These are phyloP conservation scores for Syzygium jambos DNA, from an alignment of 345 rosid species.

Conservation along the genomic window DNA sequence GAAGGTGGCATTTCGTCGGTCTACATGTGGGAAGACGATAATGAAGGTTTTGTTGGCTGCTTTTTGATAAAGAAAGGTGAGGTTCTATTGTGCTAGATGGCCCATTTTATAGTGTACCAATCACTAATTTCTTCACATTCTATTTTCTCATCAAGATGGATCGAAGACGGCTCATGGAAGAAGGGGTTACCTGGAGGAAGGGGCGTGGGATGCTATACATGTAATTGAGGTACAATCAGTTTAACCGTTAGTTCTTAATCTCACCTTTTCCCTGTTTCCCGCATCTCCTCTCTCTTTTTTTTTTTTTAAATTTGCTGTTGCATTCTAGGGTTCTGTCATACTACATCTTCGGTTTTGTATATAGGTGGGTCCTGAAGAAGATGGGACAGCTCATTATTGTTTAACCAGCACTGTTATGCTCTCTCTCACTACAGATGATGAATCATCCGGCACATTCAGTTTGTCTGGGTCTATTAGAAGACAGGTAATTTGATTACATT, in stretches of 20 bases:
- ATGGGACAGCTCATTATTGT: conserved; percentile 73
- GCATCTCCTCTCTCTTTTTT: not conserved
- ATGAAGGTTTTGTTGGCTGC: conserved; percentile 88
- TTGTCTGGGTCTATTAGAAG: conserved; percentile 96
- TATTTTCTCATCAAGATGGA: conserved; percentile 48
- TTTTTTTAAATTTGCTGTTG: not conserved
- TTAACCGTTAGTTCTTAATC: not conserved
- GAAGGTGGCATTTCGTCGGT: conserved; percentile 98
- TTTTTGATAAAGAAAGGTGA: conserved; percentile 92
- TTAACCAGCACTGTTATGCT: conserved; percentile 96
- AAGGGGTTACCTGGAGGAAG: conserved; percentile 91
- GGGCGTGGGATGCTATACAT: conserved; percentile 98
- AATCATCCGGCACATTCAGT: conserved; percentile 66
- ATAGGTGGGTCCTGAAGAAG: conserved; percentile 89
- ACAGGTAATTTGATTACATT: conserved; percentile 44
- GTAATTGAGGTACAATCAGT: conserved; percentile 61
- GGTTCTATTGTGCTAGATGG: not conserved
- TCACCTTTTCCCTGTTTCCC: not conserved
- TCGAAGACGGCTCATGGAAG: conserved; percentile 90
- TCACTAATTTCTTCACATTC: not conserved
- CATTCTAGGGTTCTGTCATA: not conserved
- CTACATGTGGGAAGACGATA: conserved; percentile 95
- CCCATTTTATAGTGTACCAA: not conserved
- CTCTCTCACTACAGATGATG: conserved; percentile 81
- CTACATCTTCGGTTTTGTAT: conserved; percentile 3